Percentiles rank a stretch among this genome's conserved stretches.
Conservation (phyloP, 768 basidiomycete genomes). For the Boletus huronensis region DNA sequence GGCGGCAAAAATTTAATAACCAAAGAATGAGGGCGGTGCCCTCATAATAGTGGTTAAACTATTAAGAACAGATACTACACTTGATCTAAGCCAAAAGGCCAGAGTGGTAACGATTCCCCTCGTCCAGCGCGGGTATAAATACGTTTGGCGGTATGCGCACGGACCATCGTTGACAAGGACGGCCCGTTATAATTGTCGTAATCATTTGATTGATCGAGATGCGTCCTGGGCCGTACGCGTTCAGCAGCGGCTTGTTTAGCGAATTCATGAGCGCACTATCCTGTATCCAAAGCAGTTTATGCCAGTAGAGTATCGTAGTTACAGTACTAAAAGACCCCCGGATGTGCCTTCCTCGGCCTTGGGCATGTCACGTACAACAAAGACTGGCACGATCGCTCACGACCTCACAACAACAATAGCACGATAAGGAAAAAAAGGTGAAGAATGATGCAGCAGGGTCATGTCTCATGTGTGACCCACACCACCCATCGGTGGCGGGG, state of each 20-base stretch:
- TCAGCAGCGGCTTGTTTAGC: neutral
- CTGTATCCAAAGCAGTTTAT: conserved; percentile 27
- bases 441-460: conserved; percentile 11
- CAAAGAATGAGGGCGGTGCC: conserved; percentile 51
- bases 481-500: conserved; percentile 75
- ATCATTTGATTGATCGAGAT: neutral
- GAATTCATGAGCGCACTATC: neutral
- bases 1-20: conserved; percentile 46
- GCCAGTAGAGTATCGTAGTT: conserved; percentile 29
- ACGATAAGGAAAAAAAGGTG: conserved; percentile 6
- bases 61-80: conserved; percentile 76
- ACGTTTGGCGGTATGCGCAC: conserved; percentile 10
- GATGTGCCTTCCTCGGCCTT: conserved; percentile 8
- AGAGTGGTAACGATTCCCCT: conserved; percentile 16
- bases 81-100: conserved; percentile 71
- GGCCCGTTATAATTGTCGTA: neutral
- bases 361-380: conserved; percentile 29
- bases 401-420: conserved; percentile 29
- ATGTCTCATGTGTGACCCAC: conserved; percentile 52
- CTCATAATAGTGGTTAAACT: conserved; percentile 57
- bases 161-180: conserved; percentile 12
- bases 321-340: conserved; percentile 20
- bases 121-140: conserved; percentile 6
- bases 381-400: conserved; percentile 19
- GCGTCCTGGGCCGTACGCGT: neutral